Conservation (phyloP, 2,329 filamentous ascomycete species). For the Calonectria henricotiae region DNA sequence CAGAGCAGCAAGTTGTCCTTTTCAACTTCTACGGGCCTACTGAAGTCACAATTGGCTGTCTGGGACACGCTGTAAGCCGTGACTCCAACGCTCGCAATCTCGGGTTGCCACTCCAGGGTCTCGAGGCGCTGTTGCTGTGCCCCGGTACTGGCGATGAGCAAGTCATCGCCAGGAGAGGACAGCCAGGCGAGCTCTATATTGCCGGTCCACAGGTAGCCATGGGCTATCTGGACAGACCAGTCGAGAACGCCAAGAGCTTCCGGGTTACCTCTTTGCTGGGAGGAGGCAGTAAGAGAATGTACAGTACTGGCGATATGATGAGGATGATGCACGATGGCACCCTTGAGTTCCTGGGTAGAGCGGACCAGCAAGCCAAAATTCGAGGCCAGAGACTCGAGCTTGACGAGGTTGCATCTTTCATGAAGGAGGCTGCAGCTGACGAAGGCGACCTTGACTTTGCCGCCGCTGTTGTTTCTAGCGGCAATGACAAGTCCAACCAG, state of each 20-base stretch:
- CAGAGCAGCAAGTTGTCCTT: neutral
- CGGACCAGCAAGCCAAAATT: slow-evolving; percentile 11
- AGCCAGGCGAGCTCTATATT: slow-evolving; percentile 6
- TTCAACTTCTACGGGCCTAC: slow-evolving; percentile 11
- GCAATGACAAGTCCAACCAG: neutral
- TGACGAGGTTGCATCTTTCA: slow-evolving; percentile 7
- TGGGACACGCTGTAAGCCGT: neutral
- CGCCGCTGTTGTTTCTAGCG: neutral
- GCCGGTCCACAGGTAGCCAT: slow-evolving; percentile 12
- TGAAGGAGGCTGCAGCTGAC: neutral
- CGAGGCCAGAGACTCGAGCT: slow-evolving; percentile 5
- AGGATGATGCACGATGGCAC: slow-evolving; percentile 19
- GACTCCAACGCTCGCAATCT: slow-evolving; percentile 15
- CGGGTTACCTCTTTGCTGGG: neutral
- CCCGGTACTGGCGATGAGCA: slow-evolving; percentile 2
- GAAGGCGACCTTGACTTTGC: slow-evolving; percentile 4
- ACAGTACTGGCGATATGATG: slow-evolving; percentile 13
- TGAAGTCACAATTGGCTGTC: slow-evolving; percentile 1
- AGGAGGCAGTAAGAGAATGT: neutral
- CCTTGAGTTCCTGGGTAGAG: slow-evolving; percentile 1
- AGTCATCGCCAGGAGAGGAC: neutral
- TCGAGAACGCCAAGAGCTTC: neutral
- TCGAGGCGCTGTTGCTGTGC: neutral
- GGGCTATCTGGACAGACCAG: slow-evolving; percentile 4
- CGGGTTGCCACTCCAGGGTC: slow-evolving; percentile 4